Base-by-base conservation (phyloP, 768 basidiomycete species). In the Lactarius trivialis region DNA sequence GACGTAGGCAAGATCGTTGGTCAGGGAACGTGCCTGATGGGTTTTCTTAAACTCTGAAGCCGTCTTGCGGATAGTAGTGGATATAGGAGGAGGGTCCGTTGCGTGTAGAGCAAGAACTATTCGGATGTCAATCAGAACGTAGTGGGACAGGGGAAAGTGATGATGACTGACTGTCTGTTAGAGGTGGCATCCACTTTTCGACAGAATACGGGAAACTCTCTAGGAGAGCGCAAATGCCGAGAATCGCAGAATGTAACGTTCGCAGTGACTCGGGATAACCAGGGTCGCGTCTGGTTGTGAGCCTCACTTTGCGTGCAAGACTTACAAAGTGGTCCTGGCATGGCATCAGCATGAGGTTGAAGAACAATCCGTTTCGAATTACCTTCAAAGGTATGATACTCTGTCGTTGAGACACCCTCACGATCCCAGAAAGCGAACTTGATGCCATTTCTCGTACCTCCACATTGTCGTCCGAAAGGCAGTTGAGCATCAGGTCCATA, bases 401-500 rank as follows among this genome's bases (percentile, higher is more conserved):
- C 64, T 91, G 85, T 60, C 92, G 81, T 70, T 93, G 91, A n/a
- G 93, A 93, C 69, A 91, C 93, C 64, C 93, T 80, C 58, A 97
- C 81, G 65, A 97, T 85, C 9, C 91, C 89, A 32, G 92, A 90
- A 50, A 97, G 76, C 45, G 87, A 87, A 75, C 86, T 86, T 5
- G 91, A 90, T 26, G 91, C 90, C 83, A 90, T 93, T 72, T 93
- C 90, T 65, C 93, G 82, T 43, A 97, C 93, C 75, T 97, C 93
- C 49, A 93, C 86, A 69, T 94, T 95, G 71, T 92, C 91, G 71
- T 97, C 93, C 11, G 83, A 79, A 57, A 97, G 76, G 72, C 93
- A 95, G 58, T 88, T 86, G 17, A 93, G 78, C 57, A 95, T 77
- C 33, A 91, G 84, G 62, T 92, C 91, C 84, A 93, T 86, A 64